Conservation (phyloP, 2,329 filamentous ascomycete species). For the Neonectria hederae region DNA sequence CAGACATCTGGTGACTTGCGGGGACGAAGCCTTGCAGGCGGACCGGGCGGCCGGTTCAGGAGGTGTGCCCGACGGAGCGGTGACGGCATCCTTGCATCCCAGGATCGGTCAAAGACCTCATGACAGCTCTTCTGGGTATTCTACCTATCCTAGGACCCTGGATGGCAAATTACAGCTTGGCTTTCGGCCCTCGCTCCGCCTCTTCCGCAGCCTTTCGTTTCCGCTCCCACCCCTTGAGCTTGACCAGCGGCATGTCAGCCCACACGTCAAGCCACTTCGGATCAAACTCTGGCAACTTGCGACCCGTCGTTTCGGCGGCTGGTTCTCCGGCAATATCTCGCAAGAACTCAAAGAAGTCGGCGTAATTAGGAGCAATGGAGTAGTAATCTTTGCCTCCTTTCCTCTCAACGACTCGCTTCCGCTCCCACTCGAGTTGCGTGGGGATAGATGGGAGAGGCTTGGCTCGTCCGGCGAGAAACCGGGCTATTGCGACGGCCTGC, state of each 20-base stretch:
- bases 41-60: no score
- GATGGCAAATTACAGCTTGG: constrained; percentile 1
- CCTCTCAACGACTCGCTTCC: constrained; percentile 27
- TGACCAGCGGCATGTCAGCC: constrained; percentile 22
- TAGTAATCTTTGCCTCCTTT: constrained; percentile 36
- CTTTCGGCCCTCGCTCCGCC: not conserved
- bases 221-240: constrained; percentile 26
- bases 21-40: no score
- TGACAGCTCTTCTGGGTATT: no score
- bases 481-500: constrained; percentile 31
- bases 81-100: no score
- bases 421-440: constrained; percentile 34
- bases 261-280: constrained; percentile 31
- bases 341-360: constrained; percentile 28
- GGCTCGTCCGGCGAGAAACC: constrained; percentile 23
- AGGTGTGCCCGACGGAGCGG: no score
- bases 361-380: constrained; percentile 30
- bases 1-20: no score
- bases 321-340: constrained; percentile 29
- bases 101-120: no score
- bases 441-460: constrained; percentile 23
- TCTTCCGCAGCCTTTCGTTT: constrained; percentile 29
- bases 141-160: no score
- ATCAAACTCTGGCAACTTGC: constrained; percentile 25
- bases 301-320: constrained; percentile 18